Evolutionary conservation across 768 basidiomycete genomes (phyloP), one percentile per base, ranked within the genome.

Genomic region (Jaapia argillacea): DNA sequence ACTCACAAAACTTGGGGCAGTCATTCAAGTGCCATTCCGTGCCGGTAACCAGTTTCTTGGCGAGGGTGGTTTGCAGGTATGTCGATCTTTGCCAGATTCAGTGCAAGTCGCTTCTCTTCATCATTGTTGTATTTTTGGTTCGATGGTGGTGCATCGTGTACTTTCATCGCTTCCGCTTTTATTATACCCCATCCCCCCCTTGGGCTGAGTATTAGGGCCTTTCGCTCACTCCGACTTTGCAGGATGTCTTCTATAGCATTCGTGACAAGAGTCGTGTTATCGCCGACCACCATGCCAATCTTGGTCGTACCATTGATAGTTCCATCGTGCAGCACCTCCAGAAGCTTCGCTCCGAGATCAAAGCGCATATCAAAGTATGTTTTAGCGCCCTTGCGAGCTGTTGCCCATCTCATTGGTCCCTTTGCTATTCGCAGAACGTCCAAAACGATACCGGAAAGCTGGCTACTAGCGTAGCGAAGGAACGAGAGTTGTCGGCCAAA

Each of bases 351-450:
- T 69, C 79, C 2, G 96, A 99, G 63, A 91, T 99, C 61, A 98
- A 97, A 65, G 94, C 93, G 2, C 96, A 99, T 62, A 85, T 99
- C 60, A 92, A 88, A 77, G 89, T n/a, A n/a, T n/a, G n/a, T n/a
- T n/a, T 86, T 54, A 7, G 22, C 36, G 42, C 23, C 10, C 18
- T n/a, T 26, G 20, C 36, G 6, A 20, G 31, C 12, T 36, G 36
- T 13, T 7, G 28, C 10, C 37, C 6, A 5, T 14, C 24, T 42
- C 14, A 24, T n/a, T 6, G 33, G 38, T 40, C 13, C 44, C 2
- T 23, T 31, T 20, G 5, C 24, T 43, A n/a, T 12, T 42, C 6
- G n/a, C 48, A 87, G 83, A 90, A 90, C 49, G 81, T 97, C 6
- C 91, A 94, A 74, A 94, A 92, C 50, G 92, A 93, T 58, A 96